A percentile compares a stretch with the other conserved stretches of the same genome.
Evolutionary conservation across 2,329 filamentous ascomycete genomes (phyloP).

Genomic region (Aureobasidium musti): DNA sequence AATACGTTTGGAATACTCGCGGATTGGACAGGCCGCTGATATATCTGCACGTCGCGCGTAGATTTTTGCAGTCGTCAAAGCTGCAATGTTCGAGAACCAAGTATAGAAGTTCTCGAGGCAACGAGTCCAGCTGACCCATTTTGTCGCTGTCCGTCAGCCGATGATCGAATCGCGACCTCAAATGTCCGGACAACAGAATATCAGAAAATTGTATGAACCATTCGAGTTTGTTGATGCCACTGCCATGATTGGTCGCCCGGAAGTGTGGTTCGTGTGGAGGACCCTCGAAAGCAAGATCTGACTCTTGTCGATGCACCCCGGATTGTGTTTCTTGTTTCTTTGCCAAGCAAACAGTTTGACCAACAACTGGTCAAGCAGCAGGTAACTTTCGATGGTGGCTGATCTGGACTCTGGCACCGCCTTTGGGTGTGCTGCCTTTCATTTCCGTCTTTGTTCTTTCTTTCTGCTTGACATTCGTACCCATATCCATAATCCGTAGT

Average conservation of each 20-base stretch:
- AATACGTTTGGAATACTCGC: conserved; percentile 35
- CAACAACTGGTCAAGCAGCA: conserved; percentile 1
- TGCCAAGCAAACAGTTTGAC: conserved; percentile 12
- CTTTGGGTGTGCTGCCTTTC: conserved; percentile 12
- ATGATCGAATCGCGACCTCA: neutral
- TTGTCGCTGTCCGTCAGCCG: neutral
- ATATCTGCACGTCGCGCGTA: conserved; percentile 34
- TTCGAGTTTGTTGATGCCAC: neutral
- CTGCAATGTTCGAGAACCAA: conserved; percentile 34
- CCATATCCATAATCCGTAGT: neutral
- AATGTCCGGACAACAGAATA: neutral
- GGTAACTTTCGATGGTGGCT: conserved; percentile 12
- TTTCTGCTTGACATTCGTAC: neutral
- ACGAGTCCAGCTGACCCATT: conserved; percentile 28
- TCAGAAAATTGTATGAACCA: neutral
- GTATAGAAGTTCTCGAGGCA: conserved; percentile 38
- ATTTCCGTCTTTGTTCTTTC: conserved; percentile 10
- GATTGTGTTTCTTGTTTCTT: conserved; percentile 18
- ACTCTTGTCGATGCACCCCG: neutral
- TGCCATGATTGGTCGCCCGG: conserved; percentile 16
- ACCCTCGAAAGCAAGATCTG: conserved; percentile 8
- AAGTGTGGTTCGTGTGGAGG: conserved; percentile 27
- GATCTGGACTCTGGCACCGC: conserved; percentile 23
- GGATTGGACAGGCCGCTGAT: conserved; percentile 33
- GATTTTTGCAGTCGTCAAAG: conserved; percentile 33